Base-by-base conservation (phyloP, 805 yeast genomes). In the Ogataea nonfermentans region DNA sequence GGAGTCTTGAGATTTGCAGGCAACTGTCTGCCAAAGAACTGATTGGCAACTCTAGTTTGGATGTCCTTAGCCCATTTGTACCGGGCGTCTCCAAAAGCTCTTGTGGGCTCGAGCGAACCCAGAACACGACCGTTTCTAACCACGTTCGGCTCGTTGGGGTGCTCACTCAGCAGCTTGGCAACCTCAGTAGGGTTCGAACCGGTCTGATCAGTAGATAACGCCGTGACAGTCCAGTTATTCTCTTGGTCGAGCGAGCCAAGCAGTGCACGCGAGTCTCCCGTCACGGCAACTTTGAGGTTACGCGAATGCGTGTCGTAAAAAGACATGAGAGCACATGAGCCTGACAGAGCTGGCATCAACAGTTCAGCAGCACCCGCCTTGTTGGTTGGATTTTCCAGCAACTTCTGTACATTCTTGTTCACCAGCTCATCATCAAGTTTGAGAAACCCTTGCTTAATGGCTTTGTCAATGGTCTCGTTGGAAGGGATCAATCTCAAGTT, bases 21-120 rank as follows among this genome's bases (percentile, higher is more conserved):
- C 16, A 85, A 76, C 42, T 75, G 66, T 57, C 91, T 75, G 24
- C 96, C 95, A 59, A 91, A 90, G 50, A 89, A 81, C 52, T 80
- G 81, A 46, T 81, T 73, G 51, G 86, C 81, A 16, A 85, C 72
- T 42, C 73, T 66, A 33, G 82, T 82, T 55, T 95, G 97, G 41
- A 87, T 74, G 15, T 81, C 78, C 9, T 59, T 62, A 10, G 89
- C 78, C 71, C 95, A 74, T 59, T 93, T 93, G 59, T 88, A 93
- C 46, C 96, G 76, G 43, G 96, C 95, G 62, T 93, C 99, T 33
- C 99, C 99, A 69, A 93, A 93, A 1, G 98, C 95, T 55, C 99
- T 73, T 0, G 96, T 79, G 10, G 99, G 99, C 63, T 93, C 98
- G 47, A 93, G 73, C 9, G 93, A 79, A 0, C 99, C 99, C 50